These are phyloP conservation scores for Ulmus americana DNA, from an alignment of 331 rosid genomes.

Conservation along the genomic window DNA sequence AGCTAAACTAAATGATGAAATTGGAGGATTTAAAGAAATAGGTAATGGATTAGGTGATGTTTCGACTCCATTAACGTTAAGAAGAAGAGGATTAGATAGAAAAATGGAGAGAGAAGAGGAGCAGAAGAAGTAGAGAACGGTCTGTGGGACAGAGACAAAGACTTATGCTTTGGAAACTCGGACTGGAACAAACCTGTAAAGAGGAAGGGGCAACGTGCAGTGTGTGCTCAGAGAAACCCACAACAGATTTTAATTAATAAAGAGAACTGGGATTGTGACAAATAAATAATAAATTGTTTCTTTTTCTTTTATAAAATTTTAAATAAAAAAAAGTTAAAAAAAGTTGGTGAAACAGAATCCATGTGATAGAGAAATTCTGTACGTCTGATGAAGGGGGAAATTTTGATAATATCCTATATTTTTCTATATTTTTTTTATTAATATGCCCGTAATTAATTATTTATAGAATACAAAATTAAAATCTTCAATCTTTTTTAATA, in stretches of 20 bases:
- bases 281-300: not conserved
- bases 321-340: not conserved
- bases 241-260: constrained; percentile 32
- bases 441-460: too few relatives aligned
- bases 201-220: constrained; percentile 47
- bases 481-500: too few relatives aligned
- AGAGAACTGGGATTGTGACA: constrained; percentile 14
- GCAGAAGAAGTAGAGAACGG: constrained; percentile 22
- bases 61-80: constrained; percentile 35
- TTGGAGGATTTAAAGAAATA: constrained; percentile 30
- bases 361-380: constrained; percentile 23
- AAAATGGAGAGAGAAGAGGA: constrained; percentile 19
- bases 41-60: constrained; percentile 52
- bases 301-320: not conserved
- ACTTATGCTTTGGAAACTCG: constrained; percentile 23
- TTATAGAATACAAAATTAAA: too few relatives aligned
- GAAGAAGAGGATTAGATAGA: constrained; percentile 22
- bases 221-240: constrained; percentile 40
- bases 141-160: constrained; percentile 35
- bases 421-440: too few relatives aligned
- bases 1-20: constrained; percentile 11
- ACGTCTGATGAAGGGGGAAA: not conserved
- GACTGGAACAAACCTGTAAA: constrained; percentile 24
- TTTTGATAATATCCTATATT: too few relatives aligned
- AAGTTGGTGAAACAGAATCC: constrained; percentile 22